Evolutionary conservation across 192 early-diverging fungal genomes (phyloP), one percentile per base, ranked within the genome.

Genomic region (Podila epicladia): DNA sequence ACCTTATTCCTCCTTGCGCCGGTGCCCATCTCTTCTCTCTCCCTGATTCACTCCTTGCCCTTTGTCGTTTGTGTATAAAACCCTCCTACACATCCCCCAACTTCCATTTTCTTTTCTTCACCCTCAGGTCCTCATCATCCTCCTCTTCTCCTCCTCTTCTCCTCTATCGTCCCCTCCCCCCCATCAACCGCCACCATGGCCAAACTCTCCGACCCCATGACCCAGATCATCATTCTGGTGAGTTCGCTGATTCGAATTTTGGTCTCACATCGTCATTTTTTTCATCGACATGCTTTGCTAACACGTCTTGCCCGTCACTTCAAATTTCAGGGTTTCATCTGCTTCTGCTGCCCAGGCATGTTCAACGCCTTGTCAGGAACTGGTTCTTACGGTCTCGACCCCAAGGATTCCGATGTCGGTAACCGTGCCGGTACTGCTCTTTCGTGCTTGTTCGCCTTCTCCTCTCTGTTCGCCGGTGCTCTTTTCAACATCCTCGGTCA

Each of bases 401-500:
- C 70, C 32, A 65, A 68, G 26, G 86, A 89, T 74, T 82, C 83
- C 9, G 84, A 83, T 12, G 85, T 89, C 28, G 88, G 85, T 22
- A 89, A 91, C 84, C 85, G 91, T 65, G 93, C 91, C 73, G 89
- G 89, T 73, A 92, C 90, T 8, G 91, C 95, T 59, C 86, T 96
- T 6, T 90, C 92, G 77, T 75, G 87, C 32, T 88, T 92, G 37
- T 96, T 96, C 67, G 88, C 93, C 59, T 82, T 94, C 45, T 93
- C 92, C 67, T 93, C 93, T 51, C 82, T 96, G 8, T 75, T 93
- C 48, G 93, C 92, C 51, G 94, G 93, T 64, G 88, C 88, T 35
- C 85, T 94, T 41, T 92, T 93, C 84, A 96, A 96, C 77, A 88
- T 94, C 28, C 84, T 91, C 41, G 94, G 94, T 65, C 91, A 90